Base-by-base conservation (phyloP, 2,329 filamentous ascomycete genomes). In the Gyromitra esculenta region DNA sequence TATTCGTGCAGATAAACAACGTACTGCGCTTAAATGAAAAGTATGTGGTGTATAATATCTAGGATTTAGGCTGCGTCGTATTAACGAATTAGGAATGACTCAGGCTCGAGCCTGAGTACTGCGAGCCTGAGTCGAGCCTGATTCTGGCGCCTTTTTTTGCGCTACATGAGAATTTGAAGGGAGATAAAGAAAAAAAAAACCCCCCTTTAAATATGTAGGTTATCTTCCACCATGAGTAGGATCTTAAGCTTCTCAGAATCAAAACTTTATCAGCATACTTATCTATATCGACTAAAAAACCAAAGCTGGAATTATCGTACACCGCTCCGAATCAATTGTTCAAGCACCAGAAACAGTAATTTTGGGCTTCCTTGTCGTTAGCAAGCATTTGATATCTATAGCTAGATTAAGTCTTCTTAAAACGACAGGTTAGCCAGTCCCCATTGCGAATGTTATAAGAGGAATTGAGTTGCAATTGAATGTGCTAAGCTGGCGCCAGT, bases 121-220 rank as follows among this genome's bases (percentile, higher is more conserved):
- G 11, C 48, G 48, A 52, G 48, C 48, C 48, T 52, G 48, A 52
- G 15, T 52, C 15, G 48, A 52, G 48, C n/a, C 48, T 52, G 48
- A 52, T 52, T 21, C 48, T 52, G 48, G 18, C 18, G 48, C 15
- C n/a, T 8, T 52, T 8, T 52, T 52, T n/a, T 15, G 15, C n/a
- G 48, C n/a, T 52, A 15, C 18, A 52, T 5, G 8, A 52, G 15
- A 45, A 31, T 31, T 31, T 31, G 25, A 45, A 15, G 41, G 41
- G 5, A 11, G 41, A 9, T 11, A 13, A 13, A 45, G 41, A 15
- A 45, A 31, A 3, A 31, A 31, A 3, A 21, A 21, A 21, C 18
- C 18, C 18, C 18, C 25, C 25, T 31, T 31, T 45, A 45, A 9
- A 45, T 45, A 45, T 11, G 15, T 45, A 45, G 41, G 41, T 9